Evolutionary conservation across 305 asterid species (phyloP), one percentile per base, ranked within the genome.

Genomic region (Fraxinus nigra): DNA sequence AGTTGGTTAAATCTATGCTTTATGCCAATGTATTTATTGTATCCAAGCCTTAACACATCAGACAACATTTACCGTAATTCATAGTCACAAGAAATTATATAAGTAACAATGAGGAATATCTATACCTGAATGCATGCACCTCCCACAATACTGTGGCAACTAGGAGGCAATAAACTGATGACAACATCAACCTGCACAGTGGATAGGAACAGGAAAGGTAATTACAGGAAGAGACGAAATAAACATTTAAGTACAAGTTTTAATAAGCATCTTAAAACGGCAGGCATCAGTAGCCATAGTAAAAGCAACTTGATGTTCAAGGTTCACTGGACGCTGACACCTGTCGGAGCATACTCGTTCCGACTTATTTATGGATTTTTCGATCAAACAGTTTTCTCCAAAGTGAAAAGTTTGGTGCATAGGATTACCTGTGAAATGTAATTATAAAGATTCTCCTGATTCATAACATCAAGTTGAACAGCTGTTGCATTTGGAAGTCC

Each of bases 81-180:
- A 28, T 28, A 13, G 37, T 69, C 22, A 11, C 75, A 30, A 30
- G 75, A 69, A 69, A 28, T 37, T 26, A 28, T 69, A 63, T 26
- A 26, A 30, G 40, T 30, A 69, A 26, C 13, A 69, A 30, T 16
- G 20, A 69, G 10, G 22, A 30, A 69, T 26, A 7, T 28, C 59
- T 24, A 51, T 88, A 96, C 98, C 99, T 96, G 88, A 80, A 96
- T 93, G 83, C 98, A 96, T 61, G 94, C 89, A 80, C 84, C 89
- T 81, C 98, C 98, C 86, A 96, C 83, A 61, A 61, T 88, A 84
- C 79, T 85, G 87, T 96, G 98, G 85, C 92, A 94, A 88, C 93
- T 92, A 32, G 98, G 90, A 79, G 98, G 99, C 81, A 94, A 90
- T 87, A 96, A 90, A 81, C 99, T 96, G 89, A 96, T 91, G 59